phyloP scores from a whole-genome alignment of 2,329 filamentous ascomycete species.

The Nigrospora sphaerica region DNA sequence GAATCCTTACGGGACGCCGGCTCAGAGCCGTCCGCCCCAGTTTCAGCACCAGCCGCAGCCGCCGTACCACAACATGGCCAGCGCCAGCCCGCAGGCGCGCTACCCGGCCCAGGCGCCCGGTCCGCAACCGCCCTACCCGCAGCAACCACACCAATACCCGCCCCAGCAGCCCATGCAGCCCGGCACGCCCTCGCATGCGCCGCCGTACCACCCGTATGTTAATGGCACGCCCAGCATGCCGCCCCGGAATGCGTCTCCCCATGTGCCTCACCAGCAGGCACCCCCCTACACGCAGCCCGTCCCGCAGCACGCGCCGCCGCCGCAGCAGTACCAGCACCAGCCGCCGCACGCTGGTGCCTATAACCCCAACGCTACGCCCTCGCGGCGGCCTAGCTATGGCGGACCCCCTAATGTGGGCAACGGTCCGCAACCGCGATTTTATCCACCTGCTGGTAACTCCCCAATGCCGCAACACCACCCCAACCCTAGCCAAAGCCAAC shows the following conservation, averaged over 20 bases:
- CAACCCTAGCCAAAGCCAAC: slow-evolving; percentile 12
- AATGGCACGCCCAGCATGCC: slow-evolving; percentile 18
- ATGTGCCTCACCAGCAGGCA: slow-evolving; percentile 17
- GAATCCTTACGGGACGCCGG: slow-evolving; percentile 30
- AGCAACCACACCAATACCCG: slow-evolving; percentile 13
- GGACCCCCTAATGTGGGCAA: slow-evolving; percentile 17
- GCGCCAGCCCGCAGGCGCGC: slow-evolving; percentile 28
- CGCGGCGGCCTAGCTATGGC: slow-evolving; percentile 18
- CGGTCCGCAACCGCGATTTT: slow-evolving; percentile 15
- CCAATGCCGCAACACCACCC: slow-evolving; percentile 11
- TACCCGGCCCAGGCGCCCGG: slow-evolving; percentile 18
- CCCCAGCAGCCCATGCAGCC: slow-evolving; percentile 8
- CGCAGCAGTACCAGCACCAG: slow-evolving; percentile 14
- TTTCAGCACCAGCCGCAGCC: slow-evolving; percentile 22
- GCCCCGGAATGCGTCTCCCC: slow-evolving; percentile 20
- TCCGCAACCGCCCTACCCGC: slow-evolving; percentile 13
- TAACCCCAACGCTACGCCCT: slow-evolving; percentile 16
- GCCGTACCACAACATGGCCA: slow-evolving; percentile 31
- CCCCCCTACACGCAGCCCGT: slow-evolving; percentile 18
- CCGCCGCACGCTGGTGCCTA: slow-evolving; percentile 14
- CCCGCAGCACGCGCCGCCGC: slow-evolving; percentile 9
- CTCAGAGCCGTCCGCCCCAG: slow-evolving; percentile 28
- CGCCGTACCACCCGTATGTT: slow-evolving; percentile 18
- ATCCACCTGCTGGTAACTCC: slow-evolving; percentile 15
- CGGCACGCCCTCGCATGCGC: slow-evolving; percentile 16